Percentiles rank a stretch among this genome's conserved stretches.
These are phyloP conservation scores for Cercospora sp. DNA, from an alignment of 2,329 filamentous ascomycete species.

Conservation along the genomic window DNA sequence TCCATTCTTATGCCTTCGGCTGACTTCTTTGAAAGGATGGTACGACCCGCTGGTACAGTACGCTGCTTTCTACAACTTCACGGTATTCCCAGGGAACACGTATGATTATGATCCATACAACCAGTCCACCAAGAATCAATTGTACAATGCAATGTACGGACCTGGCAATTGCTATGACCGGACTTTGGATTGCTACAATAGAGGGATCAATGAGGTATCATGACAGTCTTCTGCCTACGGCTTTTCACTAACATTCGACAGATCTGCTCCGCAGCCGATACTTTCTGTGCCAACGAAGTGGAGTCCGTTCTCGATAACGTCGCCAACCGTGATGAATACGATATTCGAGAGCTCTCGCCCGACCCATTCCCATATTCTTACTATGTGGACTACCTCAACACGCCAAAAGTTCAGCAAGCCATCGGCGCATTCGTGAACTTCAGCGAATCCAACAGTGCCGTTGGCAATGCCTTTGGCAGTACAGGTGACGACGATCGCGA, in stretches of 20 bases:
- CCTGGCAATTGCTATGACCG: conserved; percentile 61
- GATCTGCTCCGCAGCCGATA: conserved; percentile 57
- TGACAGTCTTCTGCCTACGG: neutral
- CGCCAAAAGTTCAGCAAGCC: conserved; percentile 54
- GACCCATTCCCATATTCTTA: conserved; percentile 59
- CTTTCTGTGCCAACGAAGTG: conserved; percentile 57
- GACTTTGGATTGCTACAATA: conserved; percentile 56
- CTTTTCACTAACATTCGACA: neutral
- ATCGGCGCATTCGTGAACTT: conserved; percentile 64
- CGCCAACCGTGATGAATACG: conserved; percentile 59
- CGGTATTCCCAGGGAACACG: conserved; percentile 58
- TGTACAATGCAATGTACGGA: conserved; percentile 62
- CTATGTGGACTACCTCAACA: conserved; percentile 61
- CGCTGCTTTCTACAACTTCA: conserved; percentile 60
- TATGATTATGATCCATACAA: conserved; percentile 59
- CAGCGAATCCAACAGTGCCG: conserved; percentile 48
- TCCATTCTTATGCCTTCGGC: neutral
- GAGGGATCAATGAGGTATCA: conserved; percentile 46
- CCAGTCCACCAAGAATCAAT: conserved; percentile 49
- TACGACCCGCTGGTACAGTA: conserved; percentile 59
- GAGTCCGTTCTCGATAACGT: conserved; percentile 56
- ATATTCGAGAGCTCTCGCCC: conserved; percentile 57
- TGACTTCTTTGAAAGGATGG: conserved; percentile 43
- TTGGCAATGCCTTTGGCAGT: conserved; percentile 47
- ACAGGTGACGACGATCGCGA: conserved; percentile 55